Evolutionary conservation across 169 alveolate species (phyloP), one percentile per base, ranked within the genome.

Genomic region (Plasmodium gonderi): DNA sequence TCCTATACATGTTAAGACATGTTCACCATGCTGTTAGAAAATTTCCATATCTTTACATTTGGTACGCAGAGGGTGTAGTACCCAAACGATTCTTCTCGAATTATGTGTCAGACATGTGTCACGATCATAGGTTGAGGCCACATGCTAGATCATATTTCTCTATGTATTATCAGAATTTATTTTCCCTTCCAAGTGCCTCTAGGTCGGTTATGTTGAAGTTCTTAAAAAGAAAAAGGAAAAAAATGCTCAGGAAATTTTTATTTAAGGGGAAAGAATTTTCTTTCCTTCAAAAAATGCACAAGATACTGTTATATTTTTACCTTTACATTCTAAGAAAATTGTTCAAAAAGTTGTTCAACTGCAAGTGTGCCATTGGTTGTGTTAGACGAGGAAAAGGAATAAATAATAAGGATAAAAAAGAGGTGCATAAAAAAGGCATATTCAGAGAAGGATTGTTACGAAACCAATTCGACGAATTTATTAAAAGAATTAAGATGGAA

Each of bases 281-380:
- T 72, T 83, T 83, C 77, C 65, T 83, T 26, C 64, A 60, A 45
- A 83, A 83, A 72, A 72, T 83, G 78, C 81, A 83, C 36, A 83
- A 83, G 45, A 2, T 45, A 29, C 29, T 83, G 26, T 60, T 83
- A 51, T 83, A 72, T 83, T 83, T 83, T 83, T 83, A 69, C 64
- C 64, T 83, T 12, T 72, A 74, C 33, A n/a, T 83, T 45, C 9
- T 47, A 31, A 40, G 54, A 69, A 68, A 29, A 9, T 47, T 83
- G 79, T 31, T 23, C 36, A 72, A 6, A 47, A 9, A 33, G 60
- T 26, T 29, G 69, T 33, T 76, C 44, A 44, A 60, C 72, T 17
- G 26, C 17, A 9, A 33, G 14, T 64, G 75, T 5, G 14, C 36
- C 20, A 33, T 51, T 38, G 31, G 36, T 26, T 51, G 64, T 14